Base-by-base conservation (phyloP, 2,329 filamentous ascomycete species). In the Sporothrix variecibatus region DNA sequence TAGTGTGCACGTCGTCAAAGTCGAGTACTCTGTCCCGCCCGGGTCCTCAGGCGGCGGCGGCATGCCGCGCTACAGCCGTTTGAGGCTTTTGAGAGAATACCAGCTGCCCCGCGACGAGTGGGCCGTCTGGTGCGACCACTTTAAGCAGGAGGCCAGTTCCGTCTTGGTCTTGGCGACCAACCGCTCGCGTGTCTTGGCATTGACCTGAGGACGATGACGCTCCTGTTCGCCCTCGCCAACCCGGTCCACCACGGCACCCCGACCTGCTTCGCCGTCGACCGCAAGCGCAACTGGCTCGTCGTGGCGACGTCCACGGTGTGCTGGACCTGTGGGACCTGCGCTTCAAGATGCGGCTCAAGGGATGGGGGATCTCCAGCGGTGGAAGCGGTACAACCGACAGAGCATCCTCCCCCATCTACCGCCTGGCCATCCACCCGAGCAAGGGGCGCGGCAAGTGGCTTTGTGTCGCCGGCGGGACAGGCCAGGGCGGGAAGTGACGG, bases 321-420 rank as follows among this genome's bases (percentile, higher is more conserved):
- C 86, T 99, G 8, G 93, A 97, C 80, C 87, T 99, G 1, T 99
- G 96, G 96, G 96, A 99, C 82, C 86, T 99, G 56, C 92, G 96
- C n/a, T 99, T 99, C 86, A 92, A 91, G 77, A 89, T 98, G 78
- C 90, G 94, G 28, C 85, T 98, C 31, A 94, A 93, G 81, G 93
- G 92, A 17, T 98, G 95, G 94, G 94, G 94, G 0, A 88, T 98
- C 38, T 91, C 93, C 0, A 94, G 93, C 28, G 93, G 93, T 75
- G 23, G 8, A 0, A 23, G 23, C 3, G 53, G 49, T 23, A 6
- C 34, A 2, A n/a, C 38, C n/a, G 12, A 20, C 60, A 20, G 60
- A 3, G 34, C 62, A 4, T 31, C 92, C 7, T 46, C 92, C 0
- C 87, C 93, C 23, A 94, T 98, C 76, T 92, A 95, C 78, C 89